Evolutionary conservation across 257 asterid species (phyloP).

Genomic region (Linaria vulgaris): DNA sequence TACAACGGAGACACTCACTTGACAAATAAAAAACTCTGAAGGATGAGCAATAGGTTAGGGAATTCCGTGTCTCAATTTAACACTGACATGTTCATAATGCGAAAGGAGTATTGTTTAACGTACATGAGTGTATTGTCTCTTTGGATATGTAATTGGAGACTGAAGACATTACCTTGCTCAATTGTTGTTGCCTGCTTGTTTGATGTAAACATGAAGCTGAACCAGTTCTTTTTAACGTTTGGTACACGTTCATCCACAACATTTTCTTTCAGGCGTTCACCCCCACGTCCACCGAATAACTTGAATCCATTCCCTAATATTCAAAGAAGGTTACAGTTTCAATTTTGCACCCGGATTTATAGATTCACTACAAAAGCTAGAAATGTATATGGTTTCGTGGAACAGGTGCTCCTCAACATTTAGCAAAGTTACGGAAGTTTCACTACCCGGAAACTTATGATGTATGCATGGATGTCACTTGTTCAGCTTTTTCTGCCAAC

Average conservation of each 20-base stretch:
- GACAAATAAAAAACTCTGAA: neutral
- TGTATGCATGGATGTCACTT: neutral
- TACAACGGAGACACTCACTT: neutral
- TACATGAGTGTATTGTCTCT: neutral
- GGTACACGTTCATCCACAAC: slow-evolving; percentile 38
- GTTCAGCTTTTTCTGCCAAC: too few relatives aligned
- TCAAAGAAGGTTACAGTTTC: slow-evolving; percentile 7
- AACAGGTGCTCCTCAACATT: neutral
- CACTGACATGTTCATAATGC: too few relatives aligned
- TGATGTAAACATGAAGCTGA: slow-evolving; percentile 46
- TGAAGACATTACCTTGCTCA: slow-evolving; percentile 48
- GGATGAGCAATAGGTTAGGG: neutral
- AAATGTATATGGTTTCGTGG: neutral
- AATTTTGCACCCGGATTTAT: neutral
- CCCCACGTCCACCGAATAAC: slow-evolving; percentile 42
- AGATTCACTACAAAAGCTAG: neutral
- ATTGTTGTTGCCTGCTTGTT: slow-evolving; percentile 40
- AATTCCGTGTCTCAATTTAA: too few relatives aligned
- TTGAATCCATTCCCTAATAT: slow-evolving; percentile 60
- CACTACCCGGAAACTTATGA: neutral
- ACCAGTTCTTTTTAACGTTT: slow-evolving; percentile 49
- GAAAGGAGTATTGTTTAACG: too few relatives aligned
- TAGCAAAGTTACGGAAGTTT: neutral
- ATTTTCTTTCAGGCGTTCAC: slow-evolving; percentile 35
- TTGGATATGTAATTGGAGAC: slow-evolving; percentile 2